A percentile compares a stretch with the other conserved stretches of the same genome.
Conservation (phyloP, 192 early-diverging fungal genomes). For the Coemansia sp. region DNA sequence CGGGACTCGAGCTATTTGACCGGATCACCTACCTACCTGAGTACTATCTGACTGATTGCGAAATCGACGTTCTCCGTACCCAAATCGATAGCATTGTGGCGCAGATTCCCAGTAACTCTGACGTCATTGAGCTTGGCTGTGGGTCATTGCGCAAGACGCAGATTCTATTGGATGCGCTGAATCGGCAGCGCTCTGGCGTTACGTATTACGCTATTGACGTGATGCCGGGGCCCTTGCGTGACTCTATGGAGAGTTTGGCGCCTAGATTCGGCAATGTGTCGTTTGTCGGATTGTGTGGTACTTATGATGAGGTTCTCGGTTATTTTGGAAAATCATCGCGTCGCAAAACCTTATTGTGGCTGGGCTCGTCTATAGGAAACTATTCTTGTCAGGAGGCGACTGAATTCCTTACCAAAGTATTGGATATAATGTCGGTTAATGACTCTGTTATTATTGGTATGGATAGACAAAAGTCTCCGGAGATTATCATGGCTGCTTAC, state of each 20-base stretch:
- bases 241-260: slow-evolving; percentile 68
- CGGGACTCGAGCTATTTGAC: slow-evolving; percentile 86
- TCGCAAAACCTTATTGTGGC: slow-evolving; percentile 80
- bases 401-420: slow-evolving; percentile 64
- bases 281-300: slow-evolving; percentile 80
- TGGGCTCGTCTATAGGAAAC: slow-evolving; percentile 91
- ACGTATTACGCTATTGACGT: slow-evolving; percentile 91
- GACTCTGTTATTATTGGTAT: slow-evolving; percentile 84
- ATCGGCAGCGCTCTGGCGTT: slow-evolving; percentile 59
- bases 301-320: slow-evolving; percentile 82
- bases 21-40: slow-evolving; percentile 82
- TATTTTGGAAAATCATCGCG: slow-evolving; percentile 51
- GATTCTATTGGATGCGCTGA: slow-evolving; percentile 74
- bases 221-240: slow-evolving; percentile 69
- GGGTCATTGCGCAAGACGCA: slow-evolving; percentile 90
- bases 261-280: slow-evolving; percentile 62
- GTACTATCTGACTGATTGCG: slow-evolving; percentile 88
- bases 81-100: slow-evolving; percentile 62
- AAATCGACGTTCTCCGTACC: slow-evolving; percentile 73
- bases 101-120: slow-evolving; percentile 64
- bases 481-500: slow-evolving; percentile 76
- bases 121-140: slow-evolving; percentile 85
- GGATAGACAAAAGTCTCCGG: slow-evolving; percentile 76
- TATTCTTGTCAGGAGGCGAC: slow-evolving; percentile 61
- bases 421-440: slow-evolving; percentile 59